Percentiles rank a stretch among this genome's conserved stretches.
Conservation (phyloP, 306 rosid genomes). For the Nissolia schottii region DNA sequence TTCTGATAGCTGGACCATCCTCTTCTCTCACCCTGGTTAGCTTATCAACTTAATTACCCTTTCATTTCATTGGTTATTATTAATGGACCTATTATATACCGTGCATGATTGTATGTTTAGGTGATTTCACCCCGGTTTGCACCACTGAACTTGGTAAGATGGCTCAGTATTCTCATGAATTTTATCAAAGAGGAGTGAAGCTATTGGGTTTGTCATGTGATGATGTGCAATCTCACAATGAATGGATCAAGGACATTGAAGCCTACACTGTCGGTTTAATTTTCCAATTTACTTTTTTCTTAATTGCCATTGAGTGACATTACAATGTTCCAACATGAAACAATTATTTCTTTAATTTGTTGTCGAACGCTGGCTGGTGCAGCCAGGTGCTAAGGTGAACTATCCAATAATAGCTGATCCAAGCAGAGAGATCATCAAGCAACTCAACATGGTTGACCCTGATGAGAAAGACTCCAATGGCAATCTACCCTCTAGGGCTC, state of each 20-base stretch:
- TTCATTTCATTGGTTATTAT: too few relatives aligned
- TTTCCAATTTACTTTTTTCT: neutral
- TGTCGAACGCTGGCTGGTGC: too few relatives aligned
- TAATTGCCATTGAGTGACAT: too few relatives aligned
- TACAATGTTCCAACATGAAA: too few relatives aligned
- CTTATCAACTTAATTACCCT: too few relatives aligned
- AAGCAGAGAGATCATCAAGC: conserved; percentile 56
- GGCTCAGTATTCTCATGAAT: conserved; percentile 47
- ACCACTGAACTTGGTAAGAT: conserved; percentile 79
- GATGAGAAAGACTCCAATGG: conserved; percentile 59
- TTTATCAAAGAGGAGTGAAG: conserved; percentile 54
- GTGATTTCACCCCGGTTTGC: conserved; percentile 86
- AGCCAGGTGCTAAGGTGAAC: conserved; percentile 65
- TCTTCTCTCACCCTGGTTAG: conserved; percentile 91
- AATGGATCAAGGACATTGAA: conserved; percentile 84
- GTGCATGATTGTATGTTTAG: conserved; percentile 19
- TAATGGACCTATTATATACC: neutral
- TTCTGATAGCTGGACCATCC: conserved; percentile 52
- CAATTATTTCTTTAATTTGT: neutral
- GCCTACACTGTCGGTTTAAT: conserved; percentile 48
- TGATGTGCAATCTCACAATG: conserved; percentile 49
- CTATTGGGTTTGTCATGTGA: conserved; percentile 76
- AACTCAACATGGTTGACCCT: conserved; percentile 87
- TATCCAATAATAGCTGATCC: conserved; percentile 69
- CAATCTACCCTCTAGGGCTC: conserved; percentile 69